Conservation (phyloP, 2,329 filamentous ascomycete species). For the Monilinia laxa region DNA sequence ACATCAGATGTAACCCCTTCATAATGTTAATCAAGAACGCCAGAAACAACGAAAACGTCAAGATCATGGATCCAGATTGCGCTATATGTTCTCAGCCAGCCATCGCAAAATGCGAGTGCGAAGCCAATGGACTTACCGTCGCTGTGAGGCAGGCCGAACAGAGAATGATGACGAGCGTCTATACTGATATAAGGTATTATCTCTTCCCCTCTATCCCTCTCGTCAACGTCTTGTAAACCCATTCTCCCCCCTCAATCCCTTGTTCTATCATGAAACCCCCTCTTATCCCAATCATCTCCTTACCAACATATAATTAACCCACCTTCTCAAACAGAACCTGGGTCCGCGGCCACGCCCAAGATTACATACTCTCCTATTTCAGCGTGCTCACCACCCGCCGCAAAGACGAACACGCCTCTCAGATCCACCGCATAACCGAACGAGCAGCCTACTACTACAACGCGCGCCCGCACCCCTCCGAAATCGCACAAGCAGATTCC, state of each 20-base stretch:
- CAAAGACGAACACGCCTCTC: conserved; percentile 55
- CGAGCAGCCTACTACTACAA: conserved; percentile 59
- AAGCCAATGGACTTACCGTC: conserved; percentile 62
- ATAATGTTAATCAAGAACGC: conserved; percentile 37
- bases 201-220: not conserved
- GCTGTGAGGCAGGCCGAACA: conserved; percentile 63
- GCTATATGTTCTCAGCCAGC: conserved; percentile 64
- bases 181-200: conserved; percentile 60
- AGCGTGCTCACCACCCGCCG: conserved; percentile 59
- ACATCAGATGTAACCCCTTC: conserved; percentile 30
- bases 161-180: conserved; percentile 62
- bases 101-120: conserved; percentile 60
- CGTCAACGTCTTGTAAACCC: not conserved
- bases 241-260: not conserved
- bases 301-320: not conserved
- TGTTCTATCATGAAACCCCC: not conserved
- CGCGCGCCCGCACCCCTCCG: conserved; percentile 56
- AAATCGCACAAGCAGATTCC: conserved; percentile 64
- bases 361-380: conserved; percentile 68
- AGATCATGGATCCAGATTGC: conserved; percentile 69
- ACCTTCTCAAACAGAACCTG: conserved; percentile 51
- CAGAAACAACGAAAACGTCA: conserved; percentile 43
- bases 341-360: conserved; percentile 65
- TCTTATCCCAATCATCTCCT: not conserved
- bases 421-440: conserved; percentile 56